Evolutionary conservation across 352 stramenopile species (phyloP).

Genomic region (Lagenidium giganteum): DNA sequence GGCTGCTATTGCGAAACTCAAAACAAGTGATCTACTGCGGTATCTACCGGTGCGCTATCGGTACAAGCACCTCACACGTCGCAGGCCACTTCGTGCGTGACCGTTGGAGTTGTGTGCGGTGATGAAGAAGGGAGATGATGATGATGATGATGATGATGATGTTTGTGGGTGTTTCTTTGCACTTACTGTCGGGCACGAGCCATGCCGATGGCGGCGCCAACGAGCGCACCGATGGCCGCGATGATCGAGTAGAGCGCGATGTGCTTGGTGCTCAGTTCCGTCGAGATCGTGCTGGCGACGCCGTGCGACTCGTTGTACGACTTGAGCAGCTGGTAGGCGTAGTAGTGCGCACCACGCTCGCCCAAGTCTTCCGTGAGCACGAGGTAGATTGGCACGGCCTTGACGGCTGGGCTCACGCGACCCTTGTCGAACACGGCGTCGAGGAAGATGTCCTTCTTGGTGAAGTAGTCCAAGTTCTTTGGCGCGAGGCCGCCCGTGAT

Average conservation of each 20-base stretch:
- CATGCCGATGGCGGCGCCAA: constrained; percentile 16
- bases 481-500: constrained; percentile 95
- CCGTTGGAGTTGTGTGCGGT: too few species aligned
- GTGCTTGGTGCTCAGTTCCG: constrained; percentile 22
- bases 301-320: constrained; percentile 43
- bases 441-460: constrained; percentile 72
- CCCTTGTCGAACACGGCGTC: constrained; percentile 87
- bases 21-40: too few species aligned
- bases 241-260: constrained; percentile 14
- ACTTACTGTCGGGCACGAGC: constrained; percentile 18
- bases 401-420: constrained; percentile 73
- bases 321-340: constrained; percentile 72
- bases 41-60: too few species aligned
- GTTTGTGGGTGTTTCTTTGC: too few species aligned
- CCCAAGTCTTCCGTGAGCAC: constrained; percentile 90
- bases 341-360: constrained; percentile 87
- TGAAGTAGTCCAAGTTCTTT: constrained; percentile 96
- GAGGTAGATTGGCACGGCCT: constrained; percentile 80
- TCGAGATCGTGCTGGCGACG: constrained; percentile 23
- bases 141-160: too few species aligned
- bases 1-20: too few species aligned
- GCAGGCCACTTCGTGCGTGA: too few species aligned
- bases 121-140: too few species aligned
- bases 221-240: constrained; percentile 16
- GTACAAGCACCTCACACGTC: too few species aligned